phyloP scores from a whole-genome alignment of 2,329 filamentous ascomycete species.

The Fusarium miscanthi region DNA sequence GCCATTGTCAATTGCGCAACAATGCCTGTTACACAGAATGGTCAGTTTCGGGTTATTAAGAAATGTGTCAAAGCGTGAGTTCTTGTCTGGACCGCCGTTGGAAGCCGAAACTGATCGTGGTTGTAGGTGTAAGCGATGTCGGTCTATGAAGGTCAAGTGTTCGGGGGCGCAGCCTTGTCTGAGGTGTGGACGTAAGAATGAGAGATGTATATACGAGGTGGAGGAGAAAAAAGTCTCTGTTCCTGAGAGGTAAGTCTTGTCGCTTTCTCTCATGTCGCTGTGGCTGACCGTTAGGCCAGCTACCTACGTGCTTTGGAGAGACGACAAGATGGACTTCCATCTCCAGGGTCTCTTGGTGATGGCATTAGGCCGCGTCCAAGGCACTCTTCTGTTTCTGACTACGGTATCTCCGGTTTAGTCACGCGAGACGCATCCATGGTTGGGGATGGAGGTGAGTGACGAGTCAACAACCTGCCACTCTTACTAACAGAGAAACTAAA shows the following conservation, averaged over 20 bases:
- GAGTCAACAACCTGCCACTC: rapidly evolving
- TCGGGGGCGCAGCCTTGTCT: conserved; percentile 41
- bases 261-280: rapidly evolving
- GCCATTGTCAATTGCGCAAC: neutral
- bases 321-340: conserved; percentile 29
- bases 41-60: conserved; percentile 33
- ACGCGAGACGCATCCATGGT: neutral
- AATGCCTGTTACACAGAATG: conserved; percentile 26
- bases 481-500: neutral
- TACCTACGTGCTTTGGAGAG: conserved; percentile 41
- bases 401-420: conserved; percentile 13
- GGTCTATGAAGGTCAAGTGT: conserved; percentile 45
- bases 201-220: conserved; percentile 37
- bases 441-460: conserved; percentile 8
- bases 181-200: conserved; percentile 41
- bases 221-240: conserved; percentile 43
- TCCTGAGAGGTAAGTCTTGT: conserved; percentile 35
- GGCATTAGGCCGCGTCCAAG: conserved; percentile 7
- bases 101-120: conserved; percentile 11
- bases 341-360: conserved; percentile 1
- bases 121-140: conserved; percentile 42
- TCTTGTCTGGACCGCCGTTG: too few species aligned
- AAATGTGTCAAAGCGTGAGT: conserved; percentile 43
- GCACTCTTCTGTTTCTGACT: conserved; percentile 36
- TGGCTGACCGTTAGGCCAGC: neutral